Base-by-base conservation (phyloP, 345 rosid genomes). In the Murraya paniculata region DNA sequence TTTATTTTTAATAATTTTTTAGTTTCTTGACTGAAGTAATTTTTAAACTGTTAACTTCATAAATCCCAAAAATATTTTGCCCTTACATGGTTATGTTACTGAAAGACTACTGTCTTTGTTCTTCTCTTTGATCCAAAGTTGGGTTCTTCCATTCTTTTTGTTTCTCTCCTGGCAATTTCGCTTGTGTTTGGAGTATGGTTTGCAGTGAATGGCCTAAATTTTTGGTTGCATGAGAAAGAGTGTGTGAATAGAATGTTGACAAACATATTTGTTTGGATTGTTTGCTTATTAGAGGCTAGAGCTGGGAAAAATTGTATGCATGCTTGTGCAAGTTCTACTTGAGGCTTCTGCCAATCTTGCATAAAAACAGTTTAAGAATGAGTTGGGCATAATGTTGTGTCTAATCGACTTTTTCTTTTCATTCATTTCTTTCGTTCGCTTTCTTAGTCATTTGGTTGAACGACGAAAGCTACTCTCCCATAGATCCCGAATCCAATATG, bases 41-140 rank as follows among this genome's bases (percentile, higher is more conserved):
- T 80, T 77, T 74, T 77, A 21, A 21, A 68, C 64, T 75, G 0
- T 8, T 6, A 25, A n/a, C 60, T 36, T 81, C 57, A 77, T 81
- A 79, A 81, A 73, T 64, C 62, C 16, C 5, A 62, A 19, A 64
- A 64, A 25, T 64, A 27, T 45, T 75, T 77, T 59, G 24, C 41
- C 14, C 14, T 64, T 6, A n/a, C 45, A n/a, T 14, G 30, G n/a
- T 64, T 6, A 22, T 31, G 16, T 16, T 53, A 8, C 45, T 2
- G 58, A 21, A 8, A 21, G 6, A 33, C 8, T 5, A 18, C 11
- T 0, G 50, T 41, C 50, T 41, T 41, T 1, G 9, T 45, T 8
- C 1, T n/a, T 2, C 14, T 39, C 10, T 38, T 41, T 68, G 72
- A 25, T 24, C 24, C 3, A 4, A 4, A 28, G 16, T 14, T 61